These are phyloP conservation scores for Ramaria sp. DNA, from an alignment of 768 basidiomycete species.

Conservation along the genomic window DNA sequence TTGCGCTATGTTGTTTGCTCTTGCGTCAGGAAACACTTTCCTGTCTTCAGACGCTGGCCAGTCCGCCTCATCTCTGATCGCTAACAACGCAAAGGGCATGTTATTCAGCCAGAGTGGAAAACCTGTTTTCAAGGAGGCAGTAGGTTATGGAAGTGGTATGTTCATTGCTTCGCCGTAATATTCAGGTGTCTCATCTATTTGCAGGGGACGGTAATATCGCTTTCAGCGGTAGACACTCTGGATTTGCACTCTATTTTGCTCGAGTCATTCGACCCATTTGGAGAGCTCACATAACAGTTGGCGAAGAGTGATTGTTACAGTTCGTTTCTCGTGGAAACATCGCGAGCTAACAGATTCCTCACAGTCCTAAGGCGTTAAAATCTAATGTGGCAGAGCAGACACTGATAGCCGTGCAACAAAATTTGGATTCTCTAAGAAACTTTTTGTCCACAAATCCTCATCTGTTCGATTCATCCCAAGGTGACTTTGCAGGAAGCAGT, in stretches of 20 bases:
- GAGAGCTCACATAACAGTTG: constrained; percentile 61
- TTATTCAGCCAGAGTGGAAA: constrained; percentile 31
- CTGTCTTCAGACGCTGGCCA: constrained; percentile 41
- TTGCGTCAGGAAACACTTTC: constrained; percentile 79
- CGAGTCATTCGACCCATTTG: constrained; percentile 80
- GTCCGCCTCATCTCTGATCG: constrained; percentile 33
- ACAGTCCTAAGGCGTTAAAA: constrained; percentile 27
- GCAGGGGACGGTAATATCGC: constrained; percentile 51
- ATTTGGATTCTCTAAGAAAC: constrained; percentile 64
- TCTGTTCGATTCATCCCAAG: constrained; percentile 73
- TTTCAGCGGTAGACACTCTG: constrained; percentile 85
- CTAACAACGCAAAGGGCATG: constrained; percentile 21
- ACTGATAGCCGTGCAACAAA: constrained; percentile 66
- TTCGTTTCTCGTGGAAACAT: not conserved
- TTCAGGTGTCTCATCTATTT: not conserved
- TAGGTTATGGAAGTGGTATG: constrained; percentile 4
- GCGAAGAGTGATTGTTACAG: not conserved
- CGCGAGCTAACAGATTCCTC: not conserved
- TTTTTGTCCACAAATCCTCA: constrained; percentile 76
- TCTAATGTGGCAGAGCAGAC: constrained; percentile 51
- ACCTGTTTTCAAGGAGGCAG: constrained; percentile 65
- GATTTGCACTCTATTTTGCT: constrained; percentile 77
- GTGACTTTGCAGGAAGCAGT: constrained; percentile 43
- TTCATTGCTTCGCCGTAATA: not conserved
- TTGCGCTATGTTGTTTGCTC: constrained; percentile 81